A percentile compares a stretch with the other conserved stretches of the same genome.
Evolutionary conservation across 306 rosid genomes (phyloP).

Genomic region (Citrullus colocynthis): DNA sequence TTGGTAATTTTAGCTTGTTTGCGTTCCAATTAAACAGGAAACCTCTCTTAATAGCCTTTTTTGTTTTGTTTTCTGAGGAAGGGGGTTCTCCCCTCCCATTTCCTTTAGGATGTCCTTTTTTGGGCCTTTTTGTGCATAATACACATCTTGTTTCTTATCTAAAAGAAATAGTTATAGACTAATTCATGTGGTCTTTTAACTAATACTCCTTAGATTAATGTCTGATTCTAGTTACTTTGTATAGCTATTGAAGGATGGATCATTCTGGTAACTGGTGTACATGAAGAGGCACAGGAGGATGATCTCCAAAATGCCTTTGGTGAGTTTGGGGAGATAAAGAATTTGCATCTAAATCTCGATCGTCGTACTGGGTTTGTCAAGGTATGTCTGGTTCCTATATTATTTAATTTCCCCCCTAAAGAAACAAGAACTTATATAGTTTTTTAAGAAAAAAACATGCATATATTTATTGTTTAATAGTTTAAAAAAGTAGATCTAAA

Average conservation of each 20-base stretch:
- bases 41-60: no score
- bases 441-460: neutral
- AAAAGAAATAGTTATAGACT: neutral
- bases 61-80: no score
- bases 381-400: conserved; percentile 23
- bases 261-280: conserved; percentile 86
- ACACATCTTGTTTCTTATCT: no score
- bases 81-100: no score
- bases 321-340: conserved; percentile 85
- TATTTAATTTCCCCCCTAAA: neutral
- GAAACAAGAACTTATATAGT: neutral
- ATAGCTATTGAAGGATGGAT: conserved; percentile 99
- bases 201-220: neutral
- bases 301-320: conserved; percentile 80
- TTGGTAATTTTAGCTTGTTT: no score
- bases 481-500: neutral
- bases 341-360: conserved; percentile 86
- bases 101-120: no score
- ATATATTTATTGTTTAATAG: neutral
- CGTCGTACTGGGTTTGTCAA: conserved; percentile 97
- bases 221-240: neutral
- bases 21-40: no score
- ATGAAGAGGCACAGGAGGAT: conserved; percentile 98
- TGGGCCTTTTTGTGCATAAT: no score
- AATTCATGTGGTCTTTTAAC: neutral